Evolutionary conservation across 139 green algal genomes (phyloP).

Genomic region (Auxenochlorella protothecoides): DNA sequence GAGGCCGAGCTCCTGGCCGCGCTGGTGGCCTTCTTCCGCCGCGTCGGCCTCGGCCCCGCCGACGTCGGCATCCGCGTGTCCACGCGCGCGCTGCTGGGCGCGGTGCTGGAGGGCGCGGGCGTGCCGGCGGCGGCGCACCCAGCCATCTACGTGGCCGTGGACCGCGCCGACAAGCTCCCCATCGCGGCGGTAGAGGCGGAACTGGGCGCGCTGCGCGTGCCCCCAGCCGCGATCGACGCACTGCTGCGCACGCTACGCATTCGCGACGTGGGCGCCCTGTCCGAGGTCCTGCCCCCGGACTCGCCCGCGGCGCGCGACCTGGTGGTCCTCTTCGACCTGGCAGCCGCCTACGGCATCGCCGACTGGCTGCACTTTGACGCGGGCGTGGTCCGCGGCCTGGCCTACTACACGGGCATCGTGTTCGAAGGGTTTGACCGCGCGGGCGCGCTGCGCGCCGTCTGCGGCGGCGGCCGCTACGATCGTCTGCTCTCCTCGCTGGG

Average conservation of each 20-base stretch:
- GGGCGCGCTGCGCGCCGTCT: slow-evolving; percentile 88
- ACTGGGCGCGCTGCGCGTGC: slow-evolving; percentile 51
- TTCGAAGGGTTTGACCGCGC: slow-evolving; percentile 89
- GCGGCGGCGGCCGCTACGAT: slow-evolving; percentile 92
- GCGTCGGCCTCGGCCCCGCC: slow-evolving; percentile 52
- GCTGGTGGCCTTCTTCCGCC: slow-evolving; percentile 77
- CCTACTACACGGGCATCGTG: slow-evolving; percentile 95
- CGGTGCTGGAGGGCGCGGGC: slow-evolving; percentile 33
- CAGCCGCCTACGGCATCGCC: slow-evolving; percentile 67
- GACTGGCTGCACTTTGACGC: slow-evolving; percentile 94
- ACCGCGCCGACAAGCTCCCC: slow-evolving; percentile 89
- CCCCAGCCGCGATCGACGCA: slow-evolving; percentile 36
- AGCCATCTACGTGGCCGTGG: slow-evolving; percentile 81
- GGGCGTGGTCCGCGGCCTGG: slow-evolving; percentile 85
- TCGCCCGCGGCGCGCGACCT: slow-evolving; percentile 55
- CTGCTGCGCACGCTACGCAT: slow-evolving; percentile 57
- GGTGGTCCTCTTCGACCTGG: slow-evolving; percentile 68
- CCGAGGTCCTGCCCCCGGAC: slow-evolving; percentile 34
- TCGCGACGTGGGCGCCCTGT: slow-evolving; percentile 46
- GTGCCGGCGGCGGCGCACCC: slow-evolving; percentile 62
- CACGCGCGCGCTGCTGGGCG: slow-evolving; percentile 79
- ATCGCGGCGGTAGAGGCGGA: slow-evolving; percentile 48
- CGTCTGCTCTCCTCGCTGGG: slow-evolving; percentile 79
- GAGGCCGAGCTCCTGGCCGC: slow-evolving; percentile 93
- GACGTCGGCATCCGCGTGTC: slow-evolving; percentile 91